Evolutionary conservation across 2,329 filamentous ascomycete genomes (phyloP), one percentile per base, ranked within the genome.

Genomic region (Fusarium subtropicale): DNA sequence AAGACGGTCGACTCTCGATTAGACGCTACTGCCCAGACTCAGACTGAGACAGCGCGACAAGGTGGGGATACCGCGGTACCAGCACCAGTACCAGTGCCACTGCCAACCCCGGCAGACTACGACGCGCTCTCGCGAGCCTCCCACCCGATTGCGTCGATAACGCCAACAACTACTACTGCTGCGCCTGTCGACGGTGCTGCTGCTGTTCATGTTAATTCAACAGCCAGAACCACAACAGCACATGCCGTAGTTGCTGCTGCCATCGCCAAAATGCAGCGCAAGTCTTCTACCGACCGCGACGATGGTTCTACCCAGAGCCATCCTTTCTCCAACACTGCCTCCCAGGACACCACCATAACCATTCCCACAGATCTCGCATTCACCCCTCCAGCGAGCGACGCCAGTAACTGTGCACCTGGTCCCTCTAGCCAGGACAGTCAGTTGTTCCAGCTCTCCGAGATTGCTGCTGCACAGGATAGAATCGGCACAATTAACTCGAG

Each of bases 401-500:
- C 56, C 15, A 71, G 72, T 11, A 64, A 67, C 50, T 72, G 71
- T 47, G 65, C 62, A 46, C 68, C 50, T 16, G 72, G 66, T 24
- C 72, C 63, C 39, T 76, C 64, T 34, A 85, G 86, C 68, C 86
- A 86, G 66, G 82, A 85, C 36, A 87, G 82, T 33, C 87, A 90
- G 72, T 75, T 90, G 48, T 80, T 87, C 18, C 85, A 86, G 63
- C 79, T 89, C n/a, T 88, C 87, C 8, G 82, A 87, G 64, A 79
- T 88, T 56, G 87, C 87, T 30, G 86, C 87, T 38, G 80, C 81
- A 33, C 83, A 86, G 76, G 80, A 85, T 68, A 83, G 82, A 74
- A 82, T 87, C 74, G 75, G 67, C 28, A 74, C 84, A 76, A 71
- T 69, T 36, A 71, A 45, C 22, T 60, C 61, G 42, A 66, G 76